Percentiles rank a stretch among this genome's conserved stretches.
Evolutionary conservation across 257 asterid species (phyloP).

Genomic region (Plantago elongata): DNA sequence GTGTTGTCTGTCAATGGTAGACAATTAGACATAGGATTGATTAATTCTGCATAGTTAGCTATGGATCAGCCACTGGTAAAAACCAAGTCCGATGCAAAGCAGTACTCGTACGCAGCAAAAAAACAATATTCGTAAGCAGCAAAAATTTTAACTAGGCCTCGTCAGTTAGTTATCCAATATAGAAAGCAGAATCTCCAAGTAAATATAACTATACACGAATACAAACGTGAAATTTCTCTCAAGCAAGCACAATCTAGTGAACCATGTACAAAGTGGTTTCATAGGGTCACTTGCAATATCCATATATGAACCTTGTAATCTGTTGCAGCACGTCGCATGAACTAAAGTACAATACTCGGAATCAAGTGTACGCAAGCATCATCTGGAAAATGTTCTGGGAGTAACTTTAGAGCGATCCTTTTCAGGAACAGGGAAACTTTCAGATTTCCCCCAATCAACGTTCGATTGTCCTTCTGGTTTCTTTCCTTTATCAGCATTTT

Average conservation of each 20-base stretch:
- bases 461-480: conserved; percentile 35
- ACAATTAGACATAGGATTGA: too few species aligned
- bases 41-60: too few species aligned
- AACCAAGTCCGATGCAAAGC: neutral
- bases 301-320: conserved; percentile 3
- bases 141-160: neutral
- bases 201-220: conserved; percentile 3
- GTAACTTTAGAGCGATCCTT: conserved; percentile 40
- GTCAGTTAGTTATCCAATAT: neutral
- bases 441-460: conserved; percentile 59
- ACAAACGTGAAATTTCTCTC: neutral
- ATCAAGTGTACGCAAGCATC: conserved; percentile 19
- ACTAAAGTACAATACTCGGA: conserved; percentile 1
- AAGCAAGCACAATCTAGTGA: neutral
- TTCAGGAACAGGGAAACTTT: conserved; percentile 47
- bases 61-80: neutral
- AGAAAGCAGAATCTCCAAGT: neutral
- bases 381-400: conserved; percentile 63
- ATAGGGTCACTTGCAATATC: conserved; percentile 14
- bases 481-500: conserved; percentile 31
- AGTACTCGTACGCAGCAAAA: neutral
- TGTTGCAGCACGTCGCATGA: conserved; percentile 14
- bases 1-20: too few species aligned
- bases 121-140: neutral
- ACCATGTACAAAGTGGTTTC: too few species aligned